These are phyloP conservation scores for Tubosaeta sp. DNA, from an alignment of 768 basidiomycete genomes.

Conservation along the genomic window DNA sequence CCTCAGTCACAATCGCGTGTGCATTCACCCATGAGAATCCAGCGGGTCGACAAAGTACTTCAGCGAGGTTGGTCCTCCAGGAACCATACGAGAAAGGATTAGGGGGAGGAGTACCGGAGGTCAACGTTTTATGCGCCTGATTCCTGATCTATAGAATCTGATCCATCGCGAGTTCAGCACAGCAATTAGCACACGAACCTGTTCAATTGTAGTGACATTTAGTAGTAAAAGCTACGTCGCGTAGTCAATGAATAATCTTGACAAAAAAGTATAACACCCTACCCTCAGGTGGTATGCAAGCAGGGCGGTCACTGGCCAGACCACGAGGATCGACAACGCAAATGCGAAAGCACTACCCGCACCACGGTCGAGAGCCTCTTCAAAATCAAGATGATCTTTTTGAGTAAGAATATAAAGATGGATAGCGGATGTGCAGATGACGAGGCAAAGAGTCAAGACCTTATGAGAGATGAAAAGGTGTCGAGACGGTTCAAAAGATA, in stretches of 20 bases:
- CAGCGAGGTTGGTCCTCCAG: conserved; percentile 68
- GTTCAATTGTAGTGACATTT: conserved; percentile 95
- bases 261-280: conserved; percentile 26
- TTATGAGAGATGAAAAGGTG: conserved; percentile 28
- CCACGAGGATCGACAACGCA: conserved; percentile 59
- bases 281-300: conserved; percentile 84
- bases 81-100: conserved; percentile 87
- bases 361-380: conserved; percentile 44
- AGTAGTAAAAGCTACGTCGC: conserved; percentile 62
- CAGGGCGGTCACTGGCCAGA: conserved; percentile 82
- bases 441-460: conserved; percentile 69
- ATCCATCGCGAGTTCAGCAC: conserved; percentile 5
- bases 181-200: conserved; percentile 47
- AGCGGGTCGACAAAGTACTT: conserved; percentile 75
- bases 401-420: conserved; percentile 70
- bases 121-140: conserved; percentile 70
- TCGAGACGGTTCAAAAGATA: conserved; percentile 9
- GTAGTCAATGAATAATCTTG: conserved; percentile 1
- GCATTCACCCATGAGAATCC: conserved; percentile 80
- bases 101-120: conserved; percentile 59
- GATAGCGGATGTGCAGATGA: conserved; percentile 79
- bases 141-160: conserved; percentile 64
- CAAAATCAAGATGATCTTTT: conserved; percentile 45
- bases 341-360: conserved; percentile 83
- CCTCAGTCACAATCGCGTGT: conserved; percentile 56